These are phyloP conservation scores for Hypoxylon rubiginosum DNA, from an alignment of 2,329 filamentous ascomycete species.

Conservation along the genomic window DNA sequence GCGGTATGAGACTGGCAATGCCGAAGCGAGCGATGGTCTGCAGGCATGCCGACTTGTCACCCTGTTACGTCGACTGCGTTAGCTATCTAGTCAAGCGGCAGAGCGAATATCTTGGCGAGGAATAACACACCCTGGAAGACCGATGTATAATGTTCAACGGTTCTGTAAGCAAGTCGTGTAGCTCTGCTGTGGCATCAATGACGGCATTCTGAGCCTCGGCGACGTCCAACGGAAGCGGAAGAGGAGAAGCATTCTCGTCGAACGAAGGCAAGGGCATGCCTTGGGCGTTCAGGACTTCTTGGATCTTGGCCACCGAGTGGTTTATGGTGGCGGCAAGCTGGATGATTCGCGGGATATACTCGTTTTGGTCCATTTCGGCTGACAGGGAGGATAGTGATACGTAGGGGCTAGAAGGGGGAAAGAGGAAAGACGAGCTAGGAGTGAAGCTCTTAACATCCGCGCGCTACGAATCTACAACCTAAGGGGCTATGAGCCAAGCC, in stretches of 20 bases:
- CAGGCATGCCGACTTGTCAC: conserved; percentile 45
- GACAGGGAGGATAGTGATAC: too few relatives aligned
- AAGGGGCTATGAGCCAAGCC: too few relatives aligned
- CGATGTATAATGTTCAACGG: conserved; percentile 20
- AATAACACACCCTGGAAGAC: conserved; percentile 10
- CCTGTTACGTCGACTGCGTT: background rate
- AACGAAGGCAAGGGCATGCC: conserved; percentile 21
- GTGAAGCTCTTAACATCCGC: too few relatives aligned
- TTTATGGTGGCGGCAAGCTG: conserved; percentile 16
- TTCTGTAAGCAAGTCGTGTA: conserved; percentile 30
- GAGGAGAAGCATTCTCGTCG: conserved; percentile 16
- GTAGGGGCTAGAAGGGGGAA: too few relatives aligned
- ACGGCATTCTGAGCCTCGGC: conserved; percentile 6
- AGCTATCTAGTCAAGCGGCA: too few relatives aligned
- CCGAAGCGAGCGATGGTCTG: conserved; percentile 50
- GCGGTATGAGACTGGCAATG: conserved; percentile 49
- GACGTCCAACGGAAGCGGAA: background rate
- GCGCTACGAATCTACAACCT: too few relatives aligned
- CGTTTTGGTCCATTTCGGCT: too few relatives aligned
- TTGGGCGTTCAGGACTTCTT: background rate
- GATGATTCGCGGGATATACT: too few relatives aligned
- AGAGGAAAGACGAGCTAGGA: too few relatives aligned
- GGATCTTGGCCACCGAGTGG: conserved; percentile 13
- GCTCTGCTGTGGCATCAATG: conserved; percentile 34
- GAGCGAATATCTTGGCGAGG: background rate